These are phyloP conservation scores for Hirschfeldia incana DNA, from an alignment of 345 rosid species.

Conservation along the genomic window DNA sequence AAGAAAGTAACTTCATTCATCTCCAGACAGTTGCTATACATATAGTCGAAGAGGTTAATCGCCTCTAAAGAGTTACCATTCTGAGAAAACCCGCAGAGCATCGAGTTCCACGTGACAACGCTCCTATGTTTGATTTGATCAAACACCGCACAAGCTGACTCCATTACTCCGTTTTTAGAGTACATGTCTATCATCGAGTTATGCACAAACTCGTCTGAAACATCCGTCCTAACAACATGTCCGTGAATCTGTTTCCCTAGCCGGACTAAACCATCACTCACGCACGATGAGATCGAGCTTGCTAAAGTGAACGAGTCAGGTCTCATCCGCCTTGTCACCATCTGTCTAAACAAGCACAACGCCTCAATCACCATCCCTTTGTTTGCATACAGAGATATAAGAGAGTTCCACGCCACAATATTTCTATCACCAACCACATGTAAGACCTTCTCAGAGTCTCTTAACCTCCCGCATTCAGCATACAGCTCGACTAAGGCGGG, in stretches of 20 bases:
- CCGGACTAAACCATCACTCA: slow-evolving; percentile 44
- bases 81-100: slow-evolving; percentile 62
- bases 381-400: slow-evolving; percentile 57
- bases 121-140: slow-evolving; percentile 42
- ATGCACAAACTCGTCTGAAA: slow-evolving; percentile 54
- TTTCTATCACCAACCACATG: slow-evolving; percentile 45
- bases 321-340: slow-evolving; percentile 47
- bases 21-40: slow-evolving; percentile 50
- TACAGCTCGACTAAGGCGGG: slow-evolving; percentile 69
- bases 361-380: slow-evolving; percentile 58
- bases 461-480: slow-evolving; percentile 52
- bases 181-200: slow-evolving; percentile 66
- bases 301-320: slow-evolving; percentile 77
- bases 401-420: slow-evolving; percentile 68
- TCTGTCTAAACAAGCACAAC: slow-evolving; percentile 47
- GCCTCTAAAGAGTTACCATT: slow-evolving; percentile 63
- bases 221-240: slow-evolving; percentile 43
- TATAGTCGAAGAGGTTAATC: slow-evolving; percentile 55
- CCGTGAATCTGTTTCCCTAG: slow-evolving; percentile 78
- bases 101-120: slow-evolving; percentile 63
- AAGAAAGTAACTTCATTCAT: slow-evolving; percentile 62
- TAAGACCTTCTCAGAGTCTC: slow-evolving; percentile 52
- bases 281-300: slow-evolving; percentile 70
- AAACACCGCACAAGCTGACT: slow-evolving; percentile 50
- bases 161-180: slow-evolving; percentile 53